Percentiles rank a stretch among this genome's conserved stretches.
phyloP scores from a whole-genome alignment of 148 eudicot species.

The Limonium bicolor region DNA sequence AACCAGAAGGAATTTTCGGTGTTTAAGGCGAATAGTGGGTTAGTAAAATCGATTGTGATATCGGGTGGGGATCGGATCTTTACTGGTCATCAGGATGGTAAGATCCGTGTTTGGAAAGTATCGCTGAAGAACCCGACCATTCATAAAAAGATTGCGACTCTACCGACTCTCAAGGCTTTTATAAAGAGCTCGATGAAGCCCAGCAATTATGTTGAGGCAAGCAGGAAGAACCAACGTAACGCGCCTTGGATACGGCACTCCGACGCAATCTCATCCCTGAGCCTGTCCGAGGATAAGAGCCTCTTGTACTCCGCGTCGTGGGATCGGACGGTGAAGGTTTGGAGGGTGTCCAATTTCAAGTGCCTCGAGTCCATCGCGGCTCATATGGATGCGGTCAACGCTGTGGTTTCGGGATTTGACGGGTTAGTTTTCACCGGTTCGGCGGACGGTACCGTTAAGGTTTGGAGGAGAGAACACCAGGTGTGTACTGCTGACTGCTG shows the following conservation, averaged over 20 bases:
- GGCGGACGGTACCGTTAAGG: constrained; percentile 62
- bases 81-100: constrained; percentile 70
- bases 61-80: constrained; percentile 42
- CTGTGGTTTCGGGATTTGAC: constrained; percentile 21
- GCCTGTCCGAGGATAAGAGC: constrained; percentile 25
- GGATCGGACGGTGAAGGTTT: constrained; percentile 58
- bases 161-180: constrained; percentile 44
- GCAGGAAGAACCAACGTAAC: constrained; percentile 15
- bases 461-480: constrained; percentile 37
- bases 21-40: constrained; percentile 56
- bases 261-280: constrained; percentile 47
- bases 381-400: constrained; percentile 58
- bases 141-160: constrained; percentile 43
- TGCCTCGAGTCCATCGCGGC: constrained; percentile 51
- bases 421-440: constrained; percentile 52
- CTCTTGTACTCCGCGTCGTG: constrained; percentile 57
- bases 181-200: constrained; percentile 43
- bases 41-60: constrained; percentile 58
- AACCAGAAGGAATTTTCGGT: constrained; percentile 55
- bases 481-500: too few species aligned
- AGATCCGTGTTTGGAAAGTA: constrained; percentile 59
- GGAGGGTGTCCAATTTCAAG: constrained; percentile 38
- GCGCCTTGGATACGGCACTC: constrained; percentile 48
- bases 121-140: constrained; percentile 35
- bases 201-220: constrained; percentile 34